A percentile compares a stretch with the other conserved stretches of the same genome.
Conservation (phyloP, 2,329 filamentous ascomycete genomes). For the Aspergillus sp. region DNA sequence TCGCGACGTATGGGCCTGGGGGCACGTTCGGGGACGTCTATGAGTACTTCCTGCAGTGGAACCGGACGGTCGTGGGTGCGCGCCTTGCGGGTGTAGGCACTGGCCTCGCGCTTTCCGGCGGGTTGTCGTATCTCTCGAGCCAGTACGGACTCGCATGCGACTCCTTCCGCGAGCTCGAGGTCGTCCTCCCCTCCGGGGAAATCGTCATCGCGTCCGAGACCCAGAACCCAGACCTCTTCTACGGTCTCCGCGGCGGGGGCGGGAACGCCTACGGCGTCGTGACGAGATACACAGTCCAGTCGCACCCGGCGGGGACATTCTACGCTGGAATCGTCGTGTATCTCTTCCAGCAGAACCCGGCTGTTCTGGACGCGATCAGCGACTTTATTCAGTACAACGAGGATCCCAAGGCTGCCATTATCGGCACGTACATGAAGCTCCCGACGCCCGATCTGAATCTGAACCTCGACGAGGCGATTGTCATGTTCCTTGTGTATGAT, state of each 20-base stretch:
- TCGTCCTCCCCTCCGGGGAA: conserved; percentile 57
- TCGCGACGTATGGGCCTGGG: conserved; percentile 15
- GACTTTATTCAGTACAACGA: conserved; percentile 12
- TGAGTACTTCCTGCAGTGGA: conserved; percentile 10
- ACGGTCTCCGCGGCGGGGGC: conserved; percentile 65
- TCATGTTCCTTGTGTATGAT: conserved; percentile 16
- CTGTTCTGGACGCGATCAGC: conserved; percentile 11
- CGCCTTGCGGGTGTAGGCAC: conserved; percentile 13
- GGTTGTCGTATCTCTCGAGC: conserved; percentile 14
- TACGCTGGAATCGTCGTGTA: conserved; percentile 12
- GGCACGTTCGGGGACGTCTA: conserved; percentile 14
- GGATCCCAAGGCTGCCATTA: conserved; percentile 18
- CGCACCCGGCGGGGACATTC: conserved; percentile 10
- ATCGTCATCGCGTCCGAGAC: conserved; percentile 53
- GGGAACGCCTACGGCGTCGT: conserved; percentile 65
- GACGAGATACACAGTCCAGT: conserved; percentile 16
- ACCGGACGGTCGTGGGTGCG: conserved; percentile 16
- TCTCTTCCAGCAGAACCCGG: conserved; percentile 8
- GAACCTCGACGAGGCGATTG: conserved; percentile 14
- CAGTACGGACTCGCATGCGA: conserved; percentile 17
- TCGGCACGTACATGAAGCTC: conserved; percentile 17
- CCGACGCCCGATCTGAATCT: conserved; percentile 5
- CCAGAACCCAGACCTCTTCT: conserved; percentile 62
- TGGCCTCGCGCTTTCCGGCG: conserved; percentile 8
- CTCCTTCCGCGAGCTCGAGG: conserved; percentile 41